These are phyloP conservation scores for Ceraceosorus bombacis DNA, from an alignment of 1,284 basidiomycete genomes.

Conservation along the genomic window DNA sequence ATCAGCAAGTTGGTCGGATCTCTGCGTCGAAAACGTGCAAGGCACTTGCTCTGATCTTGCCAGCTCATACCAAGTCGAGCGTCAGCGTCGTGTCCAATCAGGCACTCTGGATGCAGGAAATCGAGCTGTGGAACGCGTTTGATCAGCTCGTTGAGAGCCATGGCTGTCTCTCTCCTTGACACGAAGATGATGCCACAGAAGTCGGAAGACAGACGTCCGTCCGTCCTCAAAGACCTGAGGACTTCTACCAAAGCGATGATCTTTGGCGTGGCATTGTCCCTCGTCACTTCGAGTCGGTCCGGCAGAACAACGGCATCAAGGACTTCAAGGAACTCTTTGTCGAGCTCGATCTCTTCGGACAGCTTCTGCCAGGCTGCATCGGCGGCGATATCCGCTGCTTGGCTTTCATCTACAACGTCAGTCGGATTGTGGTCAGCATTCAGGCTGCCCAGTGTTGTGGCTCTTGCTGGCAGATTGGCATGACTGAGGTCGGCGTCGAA, in stretches of 20 bases:
- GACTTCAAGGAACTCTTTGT: slow-evolving; percentile 17
- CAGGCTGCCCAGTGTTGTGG: too few species aligned
- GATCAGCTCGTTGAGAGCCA: slow-evolving; percentile 27
- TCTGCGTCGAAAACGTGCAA: slow-evolving; percentile 24
- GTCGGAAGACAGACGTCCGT: not conserved
- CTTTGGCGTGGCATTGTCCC: slow-evolving; percentile 21
- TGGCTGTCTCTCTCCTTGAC: slow-evolving; percentile 25
- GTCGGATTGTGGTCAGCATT: too few species aligned
- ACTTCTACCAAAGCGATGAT: slow-evolving; percentile 23
- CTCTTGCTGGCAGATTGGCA: too few species aligned
- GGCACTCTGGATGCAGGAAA: slow-evolving; percentile 23
- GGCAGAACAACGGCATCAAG: slow-evolving; percentile 13
- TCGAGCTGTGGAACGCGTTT: slow-evolving; percentile 17
- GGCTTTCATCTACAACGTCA: not conserved
- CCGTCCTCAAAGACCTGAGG: slow-evolving; percentile 19
- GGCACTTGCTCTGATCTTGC: slow-evolving; percentile 25
- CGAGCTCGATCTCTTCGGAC: slow-evolving; percentile 14
- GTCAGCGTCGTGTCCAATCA: slow-evolving; percentile 23
- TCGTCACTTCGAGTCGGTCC: slow-evolving; percentile 8
- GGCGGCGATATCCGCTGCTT: not conserved
- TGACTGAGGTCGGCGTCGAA: too few species aligned
- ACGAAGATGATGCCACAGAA: slow-evolving; percentile 39
- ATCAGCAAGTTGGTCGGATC: slow-evolving; percentile 31
- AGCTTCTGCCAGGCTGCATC: slow-evolving; percentile 9
- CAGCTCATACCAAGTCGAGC: slow-evolving; percentile 20